These are phyloP conservation scores for Fragilaria crotonensis DNA, from an alignment of 108 stramenopile genomes.

Conservation along the genomic window DNA sequence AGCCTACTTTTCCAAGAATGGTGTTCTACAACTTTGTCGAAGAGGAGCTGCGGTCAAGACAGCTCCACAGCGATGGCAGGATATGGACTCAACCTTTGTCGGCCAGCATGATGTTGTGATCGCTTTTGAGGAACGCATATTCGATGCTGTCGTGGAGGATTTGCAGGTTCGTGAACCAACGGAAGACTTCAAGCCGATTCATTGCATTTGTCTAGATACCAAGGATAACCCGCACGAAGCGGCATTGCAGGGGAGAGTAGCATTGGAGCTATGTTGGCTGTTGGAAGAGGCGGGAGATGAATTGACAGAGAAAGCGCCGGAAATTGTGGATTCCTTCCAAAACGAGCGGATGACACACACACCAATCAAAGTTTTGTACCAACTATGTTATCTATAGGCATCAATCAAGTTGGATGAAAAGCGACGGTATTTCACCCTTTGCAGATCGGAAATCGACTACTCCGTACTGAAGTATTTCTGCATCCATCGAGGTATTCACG, in stretches of 20 bases:
- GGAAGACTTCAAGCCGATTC: conserved; percentile 81
- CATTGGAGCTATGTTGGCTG: conserved; percentile 77
- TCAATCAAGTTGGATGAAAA: too few species aligned
- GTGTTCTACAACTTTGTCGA: conserved; percentile 78
- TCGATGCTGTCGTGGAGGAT: conserved; percentile 88
- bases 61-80: conserved; percentile 89
- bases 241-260: conserved; percentile 66
- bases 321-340: conserved; percentile 76
- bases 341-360: conserved; percentile 76
- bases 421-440: too few species aligned
- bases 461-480: too few species aligned
- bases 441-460: too few species aligned
- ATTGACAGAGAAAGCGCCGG: conserved; percentile 63
- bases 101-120: conserved; percentile 80
- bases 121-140: conserved; percentile 89
- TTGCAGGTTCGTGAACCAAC: conserved; percentile 86
- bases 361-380: conserved; percentile 80
- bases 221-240: conserved; percentile 94
- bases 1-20: conserved; percentile 77
- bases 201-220: conserved; percentile 88
- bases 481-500: too few species aligned
- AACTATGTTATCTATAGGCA: conserved; percentile 83
- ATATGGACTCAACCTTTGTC: conserved; percentile 47
- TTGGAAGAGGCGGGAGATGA: conserved; percentile 63
- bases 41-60: conserved; percentile 82